A percentile compares a stretch with the other conserved stretches of the same genome.
These are phyloP conservation scores for Lepidopterella palustris DNA, from an alignment of 495 filamentous ascomycete species.

Conservation along the genomic window DNA sequence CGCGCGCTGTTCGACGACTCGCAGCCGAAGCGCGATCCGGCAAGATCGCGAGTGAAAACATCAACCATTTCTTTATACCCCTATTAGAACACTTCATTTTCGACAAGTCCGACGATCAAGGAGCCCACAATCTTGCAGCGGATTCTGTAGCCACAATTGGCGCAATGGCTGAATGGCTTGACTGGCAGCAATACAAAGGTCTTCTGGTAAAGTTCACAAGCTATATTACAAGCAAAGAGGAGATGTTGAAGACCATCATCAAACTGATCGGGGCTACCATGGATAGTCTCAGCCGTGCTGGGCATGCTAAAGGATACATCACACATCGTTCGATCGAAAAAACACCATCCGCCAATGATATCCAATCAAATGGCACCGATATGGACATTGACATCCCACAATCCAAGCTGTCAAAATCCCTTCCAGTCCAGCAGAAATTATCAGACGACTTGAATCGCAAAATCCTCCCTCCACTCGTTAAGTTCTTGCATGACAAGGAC, in stretches of 20 bases:
- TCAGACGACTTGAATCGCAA: conserved; percentile 64
- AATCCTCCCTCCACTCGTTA: conserved; percentile 67
- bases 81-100: conserved; percentile 92
- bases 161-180: conserved; percentile 63
- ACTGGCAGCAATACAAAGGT: conserved; percentile 86
- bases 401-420: conserved; percentile 52
- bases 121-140: conserved; percentile 74
- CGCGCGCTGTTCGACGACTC: conserved; percentile 73
- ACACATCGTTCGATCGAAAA: background rate
- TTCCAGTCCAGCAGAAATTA: conserved; percentile 66
- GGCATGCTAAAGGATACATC: conserved; percentile 40
- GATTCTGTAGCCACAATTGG: conserved; percentile 74
- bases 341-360: conserved; percentile 39
- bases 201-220: conserved; percentile 72
- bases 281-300: conserved; percentile 59
- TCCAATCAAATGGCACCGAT: conserved; percentile 12
- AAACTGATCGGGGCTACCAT: conserved; percentile 72
- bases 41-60: conserved; percentile 62
- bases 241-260: conserved; percentile 79
- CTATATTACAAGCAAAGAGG: conserved; percentile 71
- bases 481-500: conserved; percentile 88
- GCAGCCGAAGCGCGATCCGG: conserved; percentile 56
- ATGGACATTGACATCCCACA: conserved; percentile 33
- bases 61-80: conserved; percentile 82
- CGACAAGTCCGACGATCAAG: conserved; percentile 64